Conservation (phyloP, 306 rosid species). For the Adenanthera pavonina region DNA sequence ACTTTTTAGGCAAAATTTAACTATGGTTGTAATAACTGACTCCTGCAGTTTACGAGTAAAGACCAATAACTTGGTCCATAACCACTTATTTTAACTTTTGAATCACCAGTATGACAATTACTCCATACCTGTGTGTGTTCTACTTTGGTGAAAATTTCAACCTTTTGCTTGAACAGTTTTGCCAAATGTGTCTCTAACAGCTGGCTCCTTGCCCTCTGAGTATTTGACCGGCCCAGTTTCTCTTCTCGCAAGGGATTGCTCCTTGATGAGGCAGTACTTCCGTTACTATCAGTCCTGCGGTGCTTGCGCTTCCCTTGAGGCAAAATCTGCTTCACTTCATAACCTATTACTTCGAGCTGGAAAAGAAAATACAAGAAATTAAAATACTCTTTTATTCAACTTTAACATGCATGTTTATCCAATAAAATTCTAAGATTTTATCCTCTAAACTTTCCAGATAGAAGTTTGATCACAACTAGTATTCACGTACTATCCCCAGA, state of each 20-base stretch:
- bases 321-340: conserved; percentile 82
- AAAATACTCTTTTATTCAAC: conserved; percentile 3
- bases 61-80: conserved; percentile 30
- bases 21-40: conserved; percentile 72
- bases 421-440: background rate
- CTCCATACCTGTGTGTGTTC: conserved; percentile 79
- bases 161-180: conserved; percentile 88
- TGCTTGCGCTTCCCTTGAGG: conserved; percentile 74
- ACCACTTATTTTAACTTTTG: conserved; percentile 1
- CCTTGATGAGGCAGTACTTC: conserved; percentile 81
- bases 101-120: conserved; percentile 19
- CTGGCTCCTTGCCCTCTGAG: conserved; percentile 85
- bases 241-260: conserved; percentile 86
- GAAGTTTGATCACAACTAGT: conserved; percentile 9
- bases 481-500: conserved; percentile 25
- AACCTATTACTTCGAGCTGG: conserved; percentile 69
- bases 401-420: conserved; percentile 13
- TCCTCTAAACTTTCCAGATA: background rate
- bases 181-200: conserved; percentile 93
- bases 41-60: conserved; percentile 67
- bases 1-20: conserved; percentile 83
- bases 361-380: conserved; percentile 36
- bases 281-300: conserved; percentile 77
- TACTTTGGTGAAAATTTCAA: conserved; percentile 92
- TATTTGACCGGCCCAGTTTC: conserved; percentile 62